A percentile compares a stretch with the other conserved stretches of the same genome.
Evolutionary conservation across 768 basidiomycete genomes (phyloP).

Genomic region (Mycena olivaceomarginata): DNA sequence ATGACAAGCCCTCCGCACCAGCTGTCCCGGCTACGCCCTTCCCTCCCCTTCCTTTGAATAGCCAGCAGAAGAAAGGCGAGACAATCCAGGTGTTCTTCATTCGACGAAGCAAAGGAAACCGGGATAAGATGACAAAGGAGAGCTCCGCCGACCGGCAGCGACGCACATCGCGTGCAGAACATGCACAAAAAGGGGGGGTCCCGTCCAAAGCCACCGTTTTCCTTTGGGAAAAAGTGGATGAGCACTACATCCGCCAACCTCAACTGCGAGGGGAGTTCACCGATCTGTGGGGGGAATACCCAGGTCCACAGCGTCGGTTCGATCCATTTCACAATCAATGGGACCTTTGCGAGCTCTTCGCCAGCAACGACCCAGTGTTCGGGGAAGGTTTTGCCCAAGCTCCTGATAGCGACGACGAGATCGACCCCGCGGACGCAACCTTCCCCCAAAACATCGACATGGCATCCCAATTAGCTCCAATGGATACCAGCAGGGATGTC

Average conservation of each 20-base stretch:
- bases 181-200: not conserved
- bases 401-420: not conserved
- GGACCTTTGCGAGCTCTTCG: conserved; percentile 16
- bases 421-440: not conserved
- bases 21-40: not conserved
- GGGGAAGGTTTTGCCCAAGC: not conserved
- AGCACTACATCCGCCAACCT: conserved; percentile 4
- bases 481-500: not conserved
- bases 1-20: not conserved
- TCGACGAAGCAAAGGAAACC: too few relatives aligned
- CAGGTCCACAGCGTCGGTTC: not conserved
- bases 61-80: conserved; percentile 1
- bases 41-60: not conserved
- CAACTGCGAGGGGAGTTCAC: not conserved
- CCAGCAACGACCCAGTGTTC: conserved; percentile 4
- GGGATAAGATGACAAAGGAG: too few relatives aligned
- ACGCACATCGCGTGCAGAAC: too few relatives aligned
- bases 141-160: too few relatives aligned
- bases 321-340: not conserved
- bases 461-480: not conserved
- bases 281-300: not conserved
- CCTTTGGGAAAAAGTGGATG: conserved; percentile 5
- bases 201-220: conserved; percentile 8
- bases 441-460: conserved; percentile 13
- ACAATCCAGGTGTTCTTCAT: not conserved